Base-by-base conservation (phyloP, 2,329 filamentous ascomycete genomes). In the Botrytis hyacinthi region DNA sequence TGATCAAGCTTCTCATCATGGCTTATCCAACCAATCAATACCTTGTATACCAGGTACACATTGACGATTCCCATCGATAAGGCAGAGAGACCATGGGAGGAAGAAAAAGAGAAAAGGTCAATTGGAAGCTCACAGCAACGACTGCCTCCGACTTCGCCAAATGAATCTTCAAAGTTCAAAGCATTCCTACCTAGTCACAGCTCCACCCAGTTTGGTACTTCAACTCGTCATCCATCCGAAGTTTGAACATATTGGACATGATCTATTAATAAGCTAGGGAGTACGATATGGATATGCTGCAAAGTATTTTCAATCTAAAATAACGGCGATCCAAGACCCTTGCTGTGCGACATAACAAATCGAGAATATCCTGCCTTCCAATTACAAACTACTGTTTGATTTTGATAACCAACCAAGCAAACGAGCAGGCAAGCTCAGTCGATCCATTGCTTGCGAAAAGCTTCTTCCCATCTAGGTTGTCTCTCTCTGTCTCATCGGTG, bases 171-270 rank as follows among this genome's bases (percentile, higher is more conserved):
- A 61, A 26, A 18, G 46, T 51, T 51, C 48, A 51, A n/a, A 51
- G 12, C n/a, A 29, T 29, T 54, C 51, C 51, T 26, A 29, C 48
- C 26, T 26, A 29, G 26, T 51, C 48, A n/a, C n/a, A 29, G 51
- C 51, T 61, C 59, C 59, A 61, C 20, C 59, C 26, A 22, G 22
- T 37, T 60, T 26, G 22, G 20, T 37, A 18, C 7, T n/a, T 62
- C 60, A 62, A 62, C 60, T 40, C 60, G 60, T 62, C 60, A 62
- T 62, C 60, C 60, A 61, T 42, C 37, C 35, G 26, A 42, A 42
- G 40, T 42, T 42, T 9, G 40, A 62, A 9, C 35, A 42, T 26
- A 62, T 42, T 40, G 26, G 60, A 62, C 16, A 40, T 40, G 37
- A 62, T 62, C 60, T 62, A 62, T 42, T 62, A 62, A 37, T 61